Conservation (phyloP, 225 moss, liverwort and hornwort genomes). For the Neckera pumila region DNA sequence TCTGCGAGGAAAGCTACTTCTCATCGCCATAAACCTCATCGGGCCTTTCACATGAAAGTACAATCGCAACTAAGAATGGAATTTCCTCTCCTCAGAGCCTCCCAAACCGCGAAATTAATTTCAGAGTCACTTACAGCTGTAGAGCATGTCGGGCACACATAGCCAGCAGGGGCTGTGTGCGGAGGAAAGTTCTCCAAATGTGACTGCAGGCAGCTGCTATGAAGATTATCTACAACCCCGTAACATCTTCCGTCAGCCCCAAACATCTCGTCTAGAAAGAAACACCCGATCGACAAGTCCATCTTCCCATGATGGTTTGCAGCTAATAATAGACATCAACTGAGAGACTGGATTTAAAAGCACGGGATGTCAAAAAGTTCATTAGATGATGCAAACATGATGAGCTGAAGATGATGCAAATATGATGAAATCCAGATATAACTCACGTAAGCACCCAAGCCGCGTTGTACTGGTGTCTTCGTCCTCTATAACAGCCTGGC, state of each 20-base stretch:
- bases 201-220: constrained; percentile 68
- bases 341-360: not conserved
- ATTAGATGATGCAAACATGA: not conserved
- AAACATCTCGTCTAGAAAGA: not conserved
- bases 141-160: constrained; percentile 72
- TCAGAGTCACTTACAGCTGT: constrained; percentile 53
- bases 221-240: constrained; percentile 61
- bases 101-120: not conserved
- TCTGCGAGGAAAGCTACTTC: not conserved
- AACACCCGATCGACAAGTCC: not conserved
- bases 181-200: constrained; percentile 86
- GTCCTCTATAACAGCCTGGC: constrained; percentile 58
- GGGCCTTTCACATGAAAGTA: not conserved
- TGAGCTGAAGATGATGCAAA: not conserved
- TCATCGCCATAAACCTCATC: not conserved
- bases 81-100: not conserved
- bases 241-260: not conserved
- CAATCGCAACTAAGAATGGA: not conserved
- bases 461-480: constrained; percentile 66
- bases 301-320: not conserved
- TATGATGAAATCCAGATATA: not conserved
- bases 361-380: not conserved
- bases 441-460: constrained; percentile 69
- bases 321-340: not conserved
- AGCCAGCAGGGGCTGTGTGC: constrained; percentile 97